Evolutionary conservation across 208 protist species (phyloP), one percentile per base, ranked within the genome.

Genomic region (Wallacemonas collosoma): DNA sequence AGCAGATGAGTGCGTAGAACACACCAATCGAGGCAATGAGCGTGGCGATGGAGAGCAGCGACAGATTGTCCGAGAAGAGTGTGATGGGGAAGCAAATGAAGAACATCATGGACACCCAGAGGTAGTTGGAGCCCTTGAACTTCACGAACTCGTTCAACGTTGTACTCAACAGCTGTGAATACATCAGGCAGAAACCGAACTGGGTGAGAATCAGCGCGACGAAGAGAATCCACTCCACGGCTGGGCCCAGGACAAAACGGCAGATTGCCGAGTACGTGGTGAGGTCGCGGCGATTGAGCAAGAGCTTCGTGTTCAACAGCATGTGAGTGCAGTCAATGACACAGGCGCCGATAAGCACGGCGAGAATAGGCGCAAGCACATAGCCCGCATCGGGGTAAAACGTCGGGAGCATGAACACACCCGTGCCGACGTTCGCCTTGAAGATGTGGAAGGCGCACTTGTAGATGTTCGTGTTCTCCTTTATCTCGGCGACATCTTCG

Each of bases 181-280:
- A 96, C 77, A 93, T 89, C 53, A 93, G 79, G 72, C 91, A 96
- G 73, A 94, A 94, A 45, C 89, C 91, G 41, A 93, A 93, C 75
- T 96, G 91, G 58, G 91, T 92, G 53, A 96, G 75, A 48, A 81
- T 75, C 65, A 95, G 77, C 54, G 88, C 85, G 66, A 86, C 67
- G 56, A 86, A 77, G 50, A 91, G 76, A 40, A 93, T 86, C 76
- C 89, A 88, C 69, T 73, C 81, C 35, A 89, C 67, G 1, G 58
- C 68, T 12, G 58, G 15, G 15, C 90, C 90, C 48, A 86, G 83
- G 48, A 93, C 78, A 75, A 80, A 87, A 67, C 72, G 73, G 60
- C 79, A 87, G 43, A 95, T 77, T 53, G 83, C 78, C 43, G 87
- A 86, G 75, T 95, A 95, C 15, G 90, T 93, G 44, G 76, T 82